These are phyloP conservation scores for Dimocarpus longan DNA, from an alignment of 345 rosid genomes.

Conservation along the genomic window DNA sequence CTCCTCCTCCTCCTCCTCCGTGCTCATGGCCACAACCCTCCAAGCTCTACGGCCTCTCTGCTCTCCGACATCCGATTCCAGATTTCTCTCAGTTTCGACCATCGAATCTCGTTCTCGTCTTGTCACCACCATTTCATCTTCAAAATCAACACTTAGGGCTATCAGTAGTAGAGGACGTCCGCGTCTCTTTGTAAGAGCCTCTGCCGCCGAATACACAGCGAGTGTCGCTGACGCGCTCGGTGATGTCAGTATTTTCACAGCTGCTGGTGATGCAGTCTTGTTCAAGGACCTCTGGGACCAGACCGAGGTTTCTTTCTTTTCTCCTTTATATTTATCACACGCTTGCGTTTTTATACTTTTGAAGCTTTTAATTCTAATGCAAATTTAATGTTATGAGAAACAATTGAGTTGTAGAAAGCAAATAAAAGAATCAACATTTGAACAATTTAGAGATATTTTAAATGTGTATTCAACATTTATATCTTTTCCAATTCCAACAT, in stretches of 20 bases:
- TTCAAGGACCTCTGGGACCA: slow-evolving; percentile 91
- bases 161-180: slow-evolving; percentile 18
- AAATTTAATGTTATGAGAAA: too few relatives aligned
- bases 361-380: neutral
- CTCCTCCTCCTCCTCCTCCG: slow-evolving; percentile 13
- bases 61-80: slow-evolving; percentile 20
- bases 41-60: slow-evolving; percentile 23
- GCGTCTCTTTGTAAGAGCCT: slow-evolving; percentile 39
- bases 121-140: neutral
- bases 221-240: slow-evolving; percentile 54
- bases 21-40: slow-evolving; percentile 33
- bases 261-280: slow-evolving; percentile 58
- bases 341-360: neutral
- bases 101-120: slow-evolving; percentile 8
- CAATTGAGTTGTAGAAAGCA: neutral
- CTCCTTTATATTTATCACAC: neutral
- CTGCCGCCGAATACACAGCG: slow-evolving; percentile 32
- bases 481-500: too few relatives aligned
- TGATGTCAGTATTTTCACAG: slow-evolving; percentile 63
- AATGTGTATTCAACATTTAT: too few relatives aligned
- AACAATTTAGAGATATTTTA: neutral
- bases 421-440: neutral
- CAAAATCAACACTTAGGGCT: neutral
- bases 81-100: slow-evolving; percentile 3
- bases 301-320: slow-evolving; percentile 48